Evolutionary conservation across 768 basidiomycete species (phyloP), one percentile per base, ranked within the genome.

Genomic region (Gyrodon lividus): DNA sequence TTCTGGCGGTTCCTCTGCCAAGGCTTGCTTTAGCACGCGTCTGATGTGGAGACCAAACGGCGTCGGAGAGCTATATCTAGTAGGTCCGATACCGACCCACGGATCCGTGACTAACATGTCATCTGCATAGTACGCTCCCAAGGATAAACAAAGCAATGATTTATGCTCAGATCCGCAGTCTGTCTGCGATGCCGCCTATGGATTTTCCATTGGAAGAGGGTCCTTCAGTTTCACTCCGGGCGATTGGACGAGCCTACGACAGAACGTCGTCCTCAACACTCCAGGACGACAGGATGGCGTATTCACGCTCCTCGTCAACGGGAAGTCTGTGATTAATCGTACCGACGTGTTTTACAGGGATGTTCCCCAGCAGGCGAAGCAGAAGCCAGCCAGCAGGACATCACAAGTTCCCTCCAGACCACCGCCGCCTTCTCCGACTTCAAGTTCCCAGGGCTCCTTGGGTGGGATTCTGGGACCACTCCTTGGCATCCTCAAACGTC

Each of bases 31-130:
- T 63, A 90, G 87, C 62, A 92, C 91, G 6, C 71, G 92, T 23
- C 51, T 94, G 57, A 94, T 95, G 92, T 94, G 87, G 86, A 74
- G 87, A 34, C 60, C 66, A 12, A 70, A 69, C 0, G 91, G 92
- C 4, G 67, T 66, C 0, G 92, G 91, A 4, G 92, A 94, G 61
- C 70, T 90, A 23, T 92, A 91, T 60, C 72, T 88, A 52, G 86
- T 88, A 59, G 50, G 81, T 74, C 7, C 38, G 34, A 33, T 14
- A 20, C 52, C 26, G 38, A 33, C 39, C 9, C 7, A 17, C 30
- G 19, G 13, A 31, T 19, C 14, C 9, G 46, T 39, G 28, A 35
- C 3, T 28, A 24, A 26, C 6, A 22, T 12, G n/a, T 28, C 7
- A 37, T 0, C 16, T 31, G 24, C 24, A 4, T 43, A 90, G 89